phyloP scores from a whole-genome alignment of 176 grass and related monocot species.

The Poa pratensis region DNA sequence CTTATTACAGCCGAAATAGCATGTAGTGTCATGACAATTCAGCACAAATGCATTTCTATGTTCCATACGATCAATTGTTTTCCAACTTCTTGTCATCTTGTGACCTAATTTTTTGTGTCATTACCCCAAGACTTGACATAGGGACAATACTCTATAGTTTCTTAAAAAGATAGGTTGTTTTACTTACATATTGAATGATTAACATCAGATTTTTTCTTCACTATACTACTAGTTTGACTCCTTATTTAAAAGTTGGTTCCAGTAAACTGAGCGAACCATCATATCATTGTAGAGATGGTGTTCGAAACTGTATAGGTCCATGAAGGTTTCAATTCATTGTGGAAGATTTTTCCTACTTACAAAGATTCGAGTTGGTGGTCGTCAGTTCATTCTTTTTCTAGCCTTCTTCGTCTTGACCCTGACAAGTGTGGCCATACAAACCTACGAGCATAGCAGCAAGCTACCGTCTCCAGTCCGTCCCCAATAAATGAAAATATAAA shows the following conservation, averaged over 20 bases:
- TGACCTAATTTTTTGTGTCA: not conserved
- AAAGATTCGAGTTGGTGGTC: not conserved
- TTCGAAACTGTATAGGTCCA: not conserved
- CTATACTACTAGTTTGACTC: not conserved
- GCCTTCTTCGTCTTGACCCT: not conserved
- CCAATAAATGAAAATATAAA: not conserved
- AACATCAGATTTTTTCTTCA: not conserved
- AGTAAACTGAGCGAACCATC: not conserved
- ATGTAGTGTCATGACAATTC: not conserved
- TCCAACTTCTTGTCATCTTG: not conserved
- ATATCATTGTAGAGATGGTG: not conserved
- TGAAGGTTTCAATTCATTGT: slow-evolving; percentile 7
- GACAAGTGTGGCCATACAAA: not conserved
- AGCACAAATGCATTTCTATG: slow-evolving; percentile 5
- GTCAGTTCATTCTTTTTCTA: not conserved
- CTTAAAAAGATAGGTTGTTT: not conserved
- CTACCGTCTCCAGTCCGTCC: not conserved
- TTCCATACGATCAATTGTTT: not conserved
- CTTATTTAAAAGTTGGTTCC: not conserved
- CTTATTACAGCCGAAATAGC: not conserved
- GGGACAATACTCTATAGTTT: not conserved
- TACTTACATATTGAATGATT: slow-evolving; percentile 16
- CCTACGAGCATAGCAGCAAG: slow-evolving; percentile 1
- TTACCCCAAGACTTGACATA: slow-evolving; percentile 22
- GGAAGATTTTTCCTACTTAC: not conserved